Evolutionary conservation across 2,329 filamentous ascomycete species (phyloP), one percentile per base, ranked within the genome.

Genomic region (Uncinocarpus reesii): DNA sequence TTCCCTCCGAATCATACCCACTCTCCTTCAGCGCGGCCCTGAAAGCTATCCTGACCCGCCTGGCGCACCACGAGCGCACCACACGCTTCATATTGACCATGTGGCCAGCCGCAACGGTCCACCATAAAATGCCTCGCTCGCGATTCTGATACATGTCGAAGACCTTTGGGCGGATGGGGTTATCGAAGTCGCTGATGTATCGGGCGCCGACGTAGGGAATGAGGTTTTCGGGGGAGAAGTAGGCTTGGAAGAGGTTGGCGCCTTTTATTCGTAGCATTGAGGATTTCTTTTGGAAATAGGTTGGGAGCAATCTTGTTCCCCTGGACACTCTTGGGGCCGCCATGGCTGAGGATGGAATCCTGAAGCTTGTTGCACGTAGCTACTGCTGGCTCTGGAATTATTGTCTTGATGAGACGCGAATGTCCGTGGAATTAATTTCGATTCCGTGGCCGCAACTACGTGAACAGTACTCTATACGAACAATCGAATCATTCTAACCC

Each of bases 121-220:
- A 76, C 68, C 74, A 74, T 15, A 79, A 63, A 28, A 62, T 63
- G 55, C 67, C 62, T 7, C 59, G 61, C 34, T 67, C 62, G 36
- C 70, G 66, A 48, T 61, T 58, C 6, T 57, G 54, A 46, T 63
- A 69, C 47, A 62, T 57, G 34, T 68, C 56, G 20, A 58, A 35
- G 44, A 70, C 58, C 54, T 67, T 69, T 16, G 62, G 62, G 13
- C 60, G 59, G 42, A 71, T 49, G 7, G 42, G 47, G 15, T 49
- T 10, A 29, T 44, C 41, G 13, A 41, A 40, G 18, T 44, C 41
- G 24, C 26, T 40, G 29, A 62, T 45, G 56, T 65, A 64, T 36
- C 64, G 61, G n/a, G 35, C 15, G 26, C 60, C 64, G 41, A 65
- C 50, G 5, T 58, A 55, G 21, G 62, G 56, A 13, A 57, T 53